Conservation (phyloP, 2,329 filamentous ascomycete genomes). For the Phialemonium atrogriseum region DNA sequence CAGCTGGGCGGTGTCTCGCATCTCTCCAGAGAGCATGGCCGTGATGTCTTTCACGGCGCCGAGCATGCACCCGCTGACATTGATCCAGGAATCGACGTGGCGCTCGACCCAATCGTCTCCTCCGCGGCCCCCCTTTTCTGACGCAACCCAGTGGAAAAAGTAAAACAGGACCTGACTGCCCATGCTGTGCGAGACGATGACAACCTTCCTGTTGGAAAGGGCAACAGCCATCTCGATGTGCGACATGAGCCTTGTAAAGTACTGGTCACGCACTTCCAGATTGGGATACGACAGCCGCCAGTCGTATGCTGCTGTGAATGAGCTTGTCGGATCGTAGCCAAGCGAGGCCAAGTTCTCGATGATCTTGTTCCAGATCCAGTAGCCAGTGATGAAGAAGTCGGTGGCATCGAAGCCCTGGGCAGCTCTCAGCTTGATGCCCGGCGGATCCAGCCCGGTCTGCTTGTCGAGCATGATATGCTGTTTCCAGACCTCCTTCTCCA, state of each 20-base stretch:
- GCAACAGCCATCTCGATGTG: constrained; percentile 78
- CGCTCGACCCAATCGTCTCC: constrained; percentile 84
- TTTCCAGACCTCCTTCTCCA: constrained; percentile 94
- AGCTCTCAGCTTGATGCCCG: constrained; percentile 79
- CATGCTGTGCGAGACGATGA: constrained; percentile 92
- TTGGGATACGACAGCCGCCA: constrained; percentile 90
- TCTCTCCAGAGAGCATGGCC: constrained; percentile 88
- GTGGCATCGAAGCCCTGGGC: constrained; percentile 96
- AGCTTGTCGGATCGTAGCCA: constrained; percentile 82
- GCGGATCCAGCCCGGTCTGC: constrained; percentile 81
- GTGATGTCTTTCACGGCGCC: constrained; percentile 87
- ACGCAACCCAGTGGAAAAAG: constrained; percentile 71
- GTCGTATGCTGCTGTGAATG: constrained; percentile 68
- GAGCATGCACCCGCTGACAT: constrained; percentile 96
- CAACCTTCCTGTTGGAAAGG: constrained; percentile 70
- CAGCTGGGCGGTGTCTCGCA: constrained; percentile 95
- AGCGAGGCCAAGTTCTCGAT: constrained; percentile 93
- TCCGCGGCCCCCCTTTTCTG: constrained; percentile 67
- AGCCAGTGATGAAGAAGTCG: constrained; percentile 85
- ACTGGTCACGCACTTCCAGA: constrained; percentile 83
- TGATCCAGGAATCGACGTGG: constrained; percentile 92
- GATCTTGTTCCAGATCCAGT: constrained; percentile 99
- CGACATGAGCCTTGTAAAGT: constrained; percentile 83
- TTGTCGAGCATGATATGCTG: constrained; percentile 95
- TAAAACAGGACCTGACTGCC: constrained; percentile 90